Percentiles rank a stretch among this genome's conserved stretches.
Evolutionary conservation across 805 yeast genomes (phyloP).

Genomic region (Isabelozyma rhagii): DNA sequence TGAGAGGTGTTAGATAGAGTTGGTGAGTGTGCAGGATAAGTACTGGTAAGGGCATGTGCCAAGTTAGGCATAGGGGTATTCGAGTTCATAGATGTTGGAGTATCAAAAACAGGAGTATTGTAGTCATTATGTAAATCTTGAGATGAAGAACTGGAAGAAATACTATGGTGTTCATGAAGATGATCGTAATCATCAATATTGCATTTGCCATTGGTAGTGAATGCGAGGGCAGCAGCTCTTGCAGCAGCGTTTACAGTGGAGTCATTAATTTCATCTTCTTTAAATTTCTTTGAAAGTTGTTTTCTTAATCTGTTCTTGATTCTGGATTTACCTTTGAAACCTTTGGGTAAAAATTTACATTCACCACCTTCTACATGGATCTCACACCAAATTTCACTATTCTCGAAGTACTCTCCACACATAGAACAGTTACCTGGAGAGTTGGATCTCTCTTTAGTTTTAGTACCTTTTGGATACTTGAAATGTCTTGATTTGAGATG

Average conservation of each 20-base stretch:
- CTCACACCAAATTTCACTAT: slow-evolving; percentile 51
- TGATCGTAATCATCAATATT: slow-evolving; percentile 13
- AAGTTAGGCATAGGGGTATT: slow-evolving; percentile 6
- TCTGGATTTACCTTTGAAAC: slow-evolving; percentile 42
- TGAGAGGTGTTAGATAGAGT: slow-evolving; percentile 7
- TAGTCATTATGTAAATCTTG: slow-evolving; percentile 10
- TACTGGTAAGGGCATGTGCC: background rate
- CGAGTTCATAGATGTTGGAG: slow-evolving; percentile 5
- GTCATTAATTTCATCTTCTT: slow-evolving; percentile 1
- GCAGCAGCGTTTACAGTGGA: slow-evolving; percentile 1
- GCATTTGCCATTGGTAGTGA: slow-evolving; percentile 4
- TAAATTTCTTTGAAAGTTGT: slow-evolving; percentile 23
- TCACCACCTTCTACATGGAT: slow-evolving; percentile 49
- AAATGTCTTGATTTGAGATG: slow-evolving; percentile 57
- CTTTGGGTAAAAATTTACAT: slow-evolving; percentile 43
- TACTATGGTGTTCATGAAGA: slow-evolving; percentile 8
- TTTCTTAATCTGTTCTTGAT: slow-evolving; percentile 41
- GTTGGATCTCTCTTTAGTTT: slow-evolving; percentile 40
- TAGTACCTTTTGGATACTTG: slow-evolving; percentile 54
- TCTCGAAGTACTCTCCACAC: slow-evolving; percentile 49
- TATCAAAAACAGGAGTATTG: slow-evolving; percentile 6
- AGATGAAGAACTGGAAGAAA: slow-evolving; percentile 7
- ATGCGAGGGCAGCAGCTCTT: background rate
- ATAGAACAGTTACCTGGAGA: slow-evolving; percentile 52
- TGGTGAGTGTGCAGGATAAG: slow-evolving; percentile 7